phyloP scores from a whole-genome alignment of 768 basidiomycete genomes.

The Macrolepiota fuliginosa region DNA sequence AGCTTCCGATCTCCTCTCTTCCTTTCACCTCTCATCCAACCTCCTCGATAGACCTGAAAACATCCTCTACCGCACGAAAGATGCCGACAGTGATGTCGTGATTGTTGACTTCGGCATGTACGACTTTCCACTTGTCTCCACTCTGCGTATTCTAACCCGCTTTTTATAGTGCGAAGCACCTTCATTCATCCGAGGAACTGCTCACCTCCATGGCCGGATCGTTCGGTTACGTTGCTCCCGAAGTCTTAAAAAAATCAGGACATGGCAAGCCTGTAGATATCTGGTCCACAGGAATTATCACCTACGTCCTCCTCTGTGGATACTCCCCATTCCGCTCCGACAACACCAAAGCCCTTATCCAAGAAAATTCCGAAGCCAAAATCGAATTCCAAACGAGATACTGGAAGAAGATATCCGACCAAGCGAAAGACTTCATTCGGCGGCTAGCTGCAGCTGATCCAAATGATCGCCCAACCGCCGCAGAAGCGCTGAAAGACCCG shows the following conservation, averaged over 20 bases:
- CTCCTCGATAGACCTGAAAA: constrained; percentile 76
- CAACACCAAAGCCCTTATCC: constrained; percentile 68
- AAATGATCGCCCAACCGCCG: constrained; percentile 64
- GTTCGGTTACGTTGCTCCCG: constrained; percentile 91
- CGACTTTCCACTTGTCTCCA: constrained; percentile 19
- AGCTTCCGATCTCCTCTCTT: constrained; percentile 18
- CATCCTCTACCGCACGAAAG: constrained; percentile 84
- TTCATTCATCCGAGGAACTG: constrained; percentile 69
- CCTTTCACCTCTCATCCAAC: neutral
- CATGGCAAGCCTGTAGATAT: constrained; percentile 93
- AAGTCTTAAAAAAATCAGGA: constrained; percentile 75
- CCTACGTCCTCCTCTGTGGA: constrained; percentile 92
- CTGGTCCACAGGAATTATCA: constrained; percentile 93
- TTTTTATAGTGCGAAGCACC: constrained; percentile 69
- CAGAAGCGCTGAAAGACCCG: constrained; percentile 66
- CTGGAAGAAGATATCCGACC: constrained; percentile 85
- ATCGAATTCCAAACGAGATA: constrained; percentile 93
- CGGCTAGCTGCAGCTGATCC: constrained; percentile 73
- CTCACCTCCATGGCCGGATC: constrained; percentile 74
- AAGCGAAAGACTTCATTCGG: constrained; percentile 85
- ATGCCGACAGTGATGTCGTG: constrained; percentile 79
- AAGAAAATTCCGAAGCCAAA: constrained; percentile 82
- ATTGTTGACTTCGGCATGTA: constrained; percentile 98
- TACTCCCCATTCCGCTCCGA: constrained; percentile 94
- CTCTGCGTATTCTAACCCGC: neutral